Evolutionary conservation across 495 filamentous ascomycete genomes (phyloP).

Genomic region (Neurospora pannonica): DNA sequence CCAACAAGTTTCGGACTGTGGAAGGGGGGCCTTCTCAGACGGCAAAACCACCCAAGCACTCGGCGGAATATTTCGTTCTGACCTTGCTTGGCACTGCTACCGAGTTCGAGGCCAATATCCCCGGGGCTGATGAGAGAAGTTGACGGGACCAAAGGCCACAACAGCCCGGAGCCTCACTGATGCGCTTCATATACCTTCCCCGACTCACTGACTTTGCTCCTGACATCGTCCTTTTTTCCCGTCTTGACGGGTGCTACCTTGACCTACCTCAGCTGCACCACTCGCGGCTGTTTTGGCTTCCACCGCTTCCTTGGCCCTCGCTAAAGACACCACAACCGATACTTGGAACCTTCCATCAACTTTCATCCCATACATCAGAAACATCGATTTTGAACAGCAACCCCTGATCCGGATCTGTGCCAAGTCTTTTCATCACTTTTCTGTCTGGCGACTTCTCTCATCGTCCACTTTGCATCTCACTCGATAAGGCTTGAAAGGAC

Average conservation of each 20-base stretch:
- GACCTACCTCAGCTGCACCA: not conserved
- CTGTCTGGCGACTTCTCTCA: not conserved
- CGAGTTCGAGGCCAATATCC: not conserved
- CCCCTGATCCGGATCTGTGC: not conserved
- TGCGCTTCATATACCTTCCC: not conserved
- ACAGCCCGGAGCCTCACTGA: not conserved
- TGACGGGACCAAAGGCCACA: not conserved
- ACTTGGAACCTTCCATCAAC: not conserved
- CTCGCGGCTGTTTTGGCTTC: not conserved
- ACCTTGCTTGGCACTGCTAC: constrained; percentile 1
- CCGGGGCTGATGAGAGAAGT: not conserved
- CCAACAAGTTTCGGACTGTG: not conserved
- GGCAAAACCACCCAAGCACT: not conserved
- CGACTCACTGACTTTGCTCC: not conserved
- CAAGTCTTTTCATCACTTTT: not conserved
- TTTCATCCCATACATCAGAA: not conserved
- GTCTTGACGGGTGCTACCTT: not conserved
- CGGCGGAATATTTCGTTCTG: not conserved
- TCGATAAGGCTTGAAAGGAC: not conserved
- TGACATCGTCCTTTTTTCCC: not conserved
- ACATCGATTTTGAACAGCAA: not conserved
- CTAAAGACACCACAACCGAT: not conserved
- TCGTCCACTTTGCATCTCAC: not conserved
- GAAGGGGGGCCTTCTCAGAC: not conserved
- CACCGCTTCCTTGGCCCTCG: not conserved